A percentile compares a stretch with the other conserved stretches of the same genome.
These are phyloP conservation scores for Orbilia ellipsospora DNA, from an alignment of 2,329 filamentous ascomycete species.

Conservation along the genomic window DNA sequence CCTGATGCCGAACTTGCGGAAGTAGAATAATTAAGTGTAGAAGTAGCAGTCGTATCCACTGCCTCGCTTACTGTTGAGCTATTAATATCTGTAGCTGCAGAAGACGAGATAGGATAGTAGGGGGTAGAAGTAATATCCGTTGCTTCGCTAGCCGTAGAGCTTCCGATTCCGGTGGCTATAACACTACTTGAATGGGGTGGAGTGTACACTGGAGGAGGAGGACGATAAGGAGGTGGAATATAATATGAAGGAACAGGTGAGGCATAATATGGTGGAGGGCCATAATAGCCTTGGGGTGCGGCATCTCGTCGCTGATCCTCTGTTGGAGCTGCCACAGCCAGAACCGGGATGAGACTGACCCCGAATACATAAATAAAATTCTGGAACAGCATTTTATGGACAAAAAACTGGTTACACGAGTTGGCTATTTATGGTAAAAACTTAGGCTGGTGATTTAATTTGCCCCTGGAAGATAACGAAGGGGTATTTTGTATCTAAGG, in stretches of 20 bases:
- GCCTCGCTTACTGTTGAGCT: slow-evolving; percentile 34
- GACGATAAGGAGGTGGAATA: slow-evolving; percentile 27
- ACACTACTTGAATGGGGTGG: background rate
- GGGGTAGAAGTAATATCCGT: slow-evolving; percentile 12
- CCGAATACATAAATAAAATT: slow-evolving; percentile 14
- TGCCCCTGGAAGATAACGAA: background rate
- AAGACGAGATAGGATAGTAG: slow-evolving; percentile 3
- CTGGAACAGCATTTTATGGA: slow-evolving; percentile 30
- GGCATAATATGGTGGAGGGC: slow-evolving; percentile 36
- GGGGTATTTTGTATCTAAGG: background rate
- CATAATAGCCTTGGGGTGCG: slow-evolving; percentile 34
- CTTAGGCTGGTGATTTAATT: background rate
- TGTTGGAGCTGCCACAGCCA: slow-evolving; percentile 24
- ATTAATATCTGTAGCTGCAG: slow-evolving; percentile 7
- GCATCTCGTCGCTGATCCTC: slow-evolving; percentile 42
- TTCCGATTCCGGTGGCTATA: background rate
- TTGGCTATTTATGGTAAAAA: slow-evolving; percentile 1
- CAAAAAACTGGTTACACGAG: background rate
- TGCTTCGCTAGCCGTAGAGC: slow-evolving; percentile 7
- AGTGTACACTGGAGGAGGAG: background rate
- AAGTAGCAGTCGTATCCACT: slow-evolving; percentile 22
- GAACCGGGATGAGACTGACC: slow-evolving; percentile 15
- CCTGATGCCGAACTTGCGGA: background rate
- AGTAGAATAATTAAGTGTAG: slow-evolving; percentile 12
- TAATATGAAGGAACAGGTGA: slow-evolving; percentile 41